A percentile compares a stretch with the other conserved stretches of the same genome.
Conservation (phyloP, 2,329 filamentous ascomycete genomes). For the Lasiodiplodia sp. region DNA sequence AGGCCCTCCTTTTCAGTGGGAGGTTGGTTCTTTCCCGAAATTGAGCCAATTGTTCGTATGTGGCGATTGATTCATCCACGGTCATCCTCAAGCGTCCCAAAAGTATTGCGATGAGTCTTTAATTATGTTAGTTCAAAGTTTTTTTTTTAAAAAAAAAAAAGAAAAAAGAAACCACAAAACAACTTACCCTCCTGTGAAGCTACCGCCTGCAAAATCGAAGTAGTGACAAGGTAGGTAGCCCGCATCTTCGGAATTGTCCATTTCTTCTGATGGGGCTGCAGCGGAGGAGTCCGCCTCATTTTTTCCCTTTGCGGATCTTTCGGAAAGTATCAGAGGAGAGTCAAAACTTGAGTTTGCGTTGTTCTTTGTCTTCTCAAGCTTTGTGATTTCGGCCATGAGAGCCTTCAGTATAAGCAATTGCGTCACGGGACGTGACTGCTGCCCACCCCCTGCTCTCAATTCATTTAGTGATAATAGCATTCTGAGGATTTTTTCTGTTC, state of each 20-base stretch:
- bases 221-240: neutral
- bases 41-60: neutral
- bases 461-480: neutral
- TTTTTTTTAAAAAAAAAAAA: too few relatives aligned
- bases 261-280: neutral
- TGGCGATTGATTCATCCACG: neutral
- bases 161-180: neutral
- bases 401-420: neutral
- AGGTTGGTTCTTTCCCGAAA: neutral
- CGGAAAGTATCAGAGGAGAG: neutral
- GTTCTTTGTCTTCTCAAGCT: neutral
- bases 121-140: neutral
- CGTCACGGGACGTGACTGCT: neutral
- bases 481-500: neutral
- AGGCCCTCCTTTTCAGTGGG: neutral
- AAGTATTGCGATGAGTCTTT: neutral
- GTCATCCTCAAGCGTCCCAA: neutral
- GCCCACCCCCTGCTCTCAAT: neutral
- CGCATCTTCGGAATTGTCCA: neutral
- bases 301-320: neutral
- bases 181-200: neutral
- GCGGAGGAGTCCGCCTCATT: neutral
- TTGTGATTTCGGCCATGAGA: neutral
- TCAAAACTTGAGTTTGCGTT: neutral
- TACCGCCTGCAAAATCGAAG: neutral